phyloP scores from a whole-genome alignment of 805 yeast genomes.

The Starmerella bacillaris region DNA sequence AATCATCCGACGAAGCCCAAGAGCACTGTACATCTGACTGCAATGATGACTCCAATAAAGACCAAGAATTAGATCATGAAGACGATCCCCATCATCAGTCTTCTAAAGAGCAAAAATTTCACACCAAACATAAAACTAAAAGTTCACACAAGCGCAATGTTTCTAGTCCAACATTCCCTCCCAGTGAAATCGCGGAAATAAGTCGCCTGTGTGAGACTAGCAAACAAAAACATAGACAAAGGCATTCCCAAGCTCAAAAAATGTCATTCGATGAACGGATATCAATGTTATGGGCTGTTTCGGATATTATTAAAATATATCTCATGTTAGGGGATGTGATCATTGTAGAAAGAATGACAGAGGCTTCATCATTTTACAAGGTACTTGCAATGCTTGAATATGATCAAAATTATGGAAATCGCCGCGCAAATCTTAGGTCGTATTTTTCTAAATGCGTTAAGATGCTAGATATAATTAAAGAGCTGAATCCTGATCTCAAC shows the following conservation, averaged over 20 bases:
- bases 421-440: conserved; percentile 63
- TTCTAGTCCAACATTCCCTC: no score
- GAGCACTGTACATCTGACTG: no score
- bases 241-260: no score
- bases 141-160: no score
- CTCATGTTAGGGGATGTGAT: conserved; percentile 52
- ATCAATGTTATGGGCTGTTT: conserved; percentile 42
- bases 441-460: conserved; percentile 38
- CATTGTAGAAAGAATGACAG: conserved; percentile 39
- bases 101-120: no score
- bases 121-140: no score
- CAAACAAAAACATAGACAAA: no score
- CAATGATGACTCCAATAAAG: no score
- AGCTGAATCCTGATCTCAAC: conserved; percentile 33
- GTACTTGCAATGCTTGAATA: conserved; percentile 66
- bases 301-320: conserved; percentile 51
- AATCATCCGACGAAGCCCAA: neutral
- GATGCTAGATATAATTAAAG: conserved; percentile 57
- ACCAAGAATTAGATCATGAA: no score
- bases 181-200: no score
- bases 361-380: conserved; percentile 36
- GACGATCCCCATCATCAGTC: no score
- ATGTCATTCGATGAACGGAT: conserved; percentile 23
- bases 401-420: conserved; percentile 69
- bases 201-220: no score